Conservation (phyloP, 2,329 filamentous ascomycete genomes). For the Pyrenophora tritici-repentis region DNA sequence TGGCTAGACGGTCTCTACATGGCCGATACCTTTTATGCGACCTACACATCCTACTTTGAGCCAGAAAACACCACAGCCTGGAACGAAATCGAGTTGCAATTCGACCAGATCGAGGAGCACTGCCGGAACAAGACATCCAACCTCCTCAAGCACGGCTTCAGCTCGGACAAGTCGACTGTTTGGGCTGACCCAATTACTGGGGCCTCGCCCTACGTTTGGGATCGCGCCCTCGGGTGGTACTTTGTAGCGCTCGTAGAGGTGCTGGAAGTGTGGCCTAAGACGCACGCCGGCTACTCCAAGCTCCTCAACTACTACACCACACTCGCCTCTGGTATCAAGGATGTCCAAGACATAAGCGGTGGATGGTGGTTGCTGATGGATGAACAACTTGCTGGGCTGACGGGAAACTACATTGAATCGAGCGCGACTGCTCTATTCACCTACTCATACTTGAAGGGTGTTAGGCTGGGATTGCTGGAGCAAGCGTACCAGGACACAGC, state of each 20-base stretch:
- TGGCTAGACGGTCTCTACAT: constrained; percentile 61
- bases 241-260: constrained; percentile 53
- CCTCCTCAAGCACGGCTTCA: constrained; percentile 45
- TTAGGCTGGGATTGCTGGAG: constrained; percentile 41
- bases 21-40: constrained; percentile 48
- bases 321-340: constrained; percentile 51
- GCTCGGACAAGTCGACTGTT: constrained; percentile 40
- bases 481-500: constrained; percentile 47
- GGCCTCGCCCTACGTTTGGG: constrained; percentile 45
- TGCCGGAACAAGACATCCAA: constrained; percentile 40
- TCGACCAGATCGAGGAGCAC: constrained; percentile 45
- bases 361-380: constrained; percentile 66
- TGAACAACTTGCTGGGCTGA: constrained; percentile 49
- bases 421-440: constrained; percentile 61
- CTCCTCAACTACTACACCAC: constrained; percentile 49
- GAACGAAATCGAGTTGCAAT: constrained; percentile 49
- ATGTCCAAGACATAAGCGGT: constrained; percentile 52
- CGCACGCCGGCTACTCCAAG: constrained; percentile 44
- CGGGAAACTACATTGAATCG: constrained; percentile 66
- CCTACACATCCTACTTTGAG: constrained; percentile 47
- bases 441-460: constrained; percentile 44
- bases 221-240: constrained; percentile 48
- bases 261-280: constrained; percentile 53
- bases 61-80: constrained; percentile 49
- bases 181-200: constrained; percentile 46